Base-by-base conservation (phyloP, 2,329 filamentous ascomycete species). In the Ilyonectria sp. region DNA sequence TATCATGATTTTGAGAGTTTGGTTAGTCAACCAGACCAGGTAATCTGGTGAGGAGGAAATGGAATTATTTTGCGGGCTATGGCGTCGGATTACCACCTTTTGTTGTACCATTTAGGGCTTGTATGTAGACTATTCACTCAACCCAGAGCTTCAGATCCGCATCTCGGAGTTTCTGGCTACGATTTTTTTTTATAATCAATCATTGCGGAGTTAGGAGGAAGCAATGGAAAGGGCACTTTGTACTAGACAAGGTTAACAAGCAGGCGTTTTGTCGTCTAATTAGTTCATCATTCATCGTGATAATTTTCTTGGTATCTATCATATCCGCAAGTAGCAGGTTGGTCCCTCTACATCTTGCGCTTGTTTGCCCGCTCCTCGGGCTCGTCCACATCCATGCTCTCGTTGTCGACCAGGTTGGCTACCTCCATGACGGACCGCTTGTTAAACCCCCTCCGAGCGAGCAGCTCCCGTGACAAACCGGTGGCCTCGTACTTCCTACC, bases 331-430 rank as follows among this genome's bases (percentile, higher is more conserved):
- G 17, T 31, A 29, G 23, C 46, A n/a, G 11, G 26, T 47, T 40
- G 33, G 10, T 35, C 61, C 47, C 59, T 3, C 63, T 21, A 89
- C 68, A 90, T 82, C 81, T 89, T 90, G 63, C 87, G 82, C 68
- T 86, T 85, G 70, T 83, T 86, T 2, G 83, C 81, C 47, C 86
- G 82, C 77, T 86, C 85, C 55, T 84, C 85, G 1, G 84, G 84
- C 11, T 86, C 85, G 53, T 91, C 89, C 31, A 90, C 74, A 57
- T 90, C 88, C 84, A 89, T 88, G 49, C 82, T 84, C 69, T 86
- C 85, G 33, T 85, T 84, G 4, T 84, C 82, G 2, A 81, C 79
- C 23, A 81, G 76, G 57, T 81, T 81, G 50, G 83, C 75, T 56
- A 82, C 79, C 54, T 86, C 84, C 63, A 83, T 83, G 72, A 84